These are phyloP conservation scores for Salix caprea DNA, from an alignment of 345 rosid genomes.

Conservation along the genomic window DNA sequence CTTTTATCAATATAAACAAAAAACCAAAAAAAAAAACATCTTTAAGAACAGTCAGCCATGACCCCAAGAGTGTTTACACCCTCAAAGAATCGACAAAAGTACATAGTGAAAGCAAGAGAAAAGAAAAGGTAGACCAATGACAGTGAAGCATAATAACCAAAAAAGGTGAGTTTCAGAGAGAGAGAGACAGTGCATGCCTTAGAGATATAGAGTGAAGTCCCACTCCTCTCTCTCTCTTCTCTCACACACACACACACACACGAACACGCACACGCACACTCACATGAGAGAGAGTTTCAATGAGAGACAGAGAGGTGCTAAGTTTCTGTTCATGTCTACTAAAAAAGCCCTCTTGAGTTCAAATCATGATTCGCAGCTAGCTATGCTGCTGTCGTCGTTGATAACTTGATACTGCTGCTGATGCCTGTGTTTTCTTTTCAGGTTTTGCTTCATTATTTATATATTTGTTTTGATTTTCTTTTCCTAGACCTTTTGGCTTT, in stretches of 20 bases:
- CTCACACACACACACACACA: constrained; percentile 2
- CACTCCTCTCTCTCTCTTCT: not conserved
- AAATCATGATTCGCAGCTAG: constrained; percentile 23
- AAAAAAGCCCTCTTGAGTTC: constrained; percentile 18
- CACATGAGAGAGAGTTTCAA: constrained; percentile 14
- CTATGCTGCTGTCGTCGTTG: not conserved
- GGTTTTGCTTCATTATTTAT: not conserved
- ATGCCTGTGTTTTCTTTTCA: not conserved
- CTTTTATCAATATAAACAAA: constrained; percentile 20
- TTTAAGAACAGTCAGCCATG: constrained; percentile 24
- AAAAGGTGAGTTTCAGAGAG: constrained; percentile 25
- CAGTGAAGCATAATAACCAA: constrained; percentile 30
- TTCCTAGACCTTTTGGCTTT: not conserved
- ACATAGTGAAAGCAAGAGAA: constrained; percentile 25
- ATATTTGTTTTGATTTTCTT: not conserved
- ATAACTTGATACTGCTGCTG: too few relatives aligned
- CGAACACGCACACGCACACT: not conserved
- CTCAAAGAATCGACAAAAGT: constrained; percentile 25
- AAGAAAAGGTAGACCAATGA: constrained; percentile 19
- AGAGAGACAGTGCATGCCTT: constrained; percentile 30
- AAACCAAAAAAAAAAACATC: constrained; percentile 18
- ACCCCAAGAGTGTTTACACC: constrained; percentile 19
- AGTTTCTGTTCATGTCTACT: constrained; percentile 28
- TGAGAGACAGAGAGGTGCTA: constrained; percentile 44
- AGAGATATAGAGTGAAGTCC: not conserved